Base-by-base conservation (phyloP, 768 basidiomycete genomes). In the Termitomyces sp. region DNA sequence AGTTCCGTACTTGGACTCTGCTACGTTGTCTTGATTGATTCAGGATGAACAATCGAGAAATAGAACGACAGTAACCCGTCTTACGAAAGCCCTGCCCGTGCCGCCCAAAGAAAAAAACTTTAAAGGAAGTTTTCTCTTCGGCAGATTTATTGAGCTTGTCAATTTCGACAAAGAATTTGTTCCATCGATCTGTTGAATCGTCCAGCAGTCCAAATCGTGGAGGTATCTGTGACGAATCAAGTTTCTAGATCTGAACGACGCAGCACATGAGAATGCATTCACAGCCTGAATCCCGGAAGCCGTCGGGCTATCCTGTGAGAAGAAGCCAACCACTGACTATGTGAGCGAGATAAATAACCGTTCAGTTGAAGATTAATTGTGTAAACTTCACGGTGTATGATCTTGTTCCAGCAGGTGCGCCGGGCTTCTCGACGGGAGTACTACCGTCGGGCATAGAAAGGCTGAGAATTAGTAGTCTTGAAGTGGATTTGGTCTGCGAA, bases 71-170 rank as follows among this genome's bases (percentile, higher is more conserved):
- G 12, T n/a, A 15, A 16, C 51, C 73, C 86, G 26, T 26, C 26
- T 62, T 69, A 90, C 88, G 89, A 65, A 76, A 80, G 56, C 88
- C 90, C 70, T 91, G 75, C 0, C 90, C 90, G 59, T 92, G 90
- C 62, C 90, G 74, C 3, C 80, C 82, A 2, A 90, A 69, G 60
- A 86, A 81, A 55, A 91, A 72, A 16, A 88, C 72, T 62, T 90
- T 92, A 72, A 84, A 86, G 10, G 70, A 70, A 28, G 72, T 72
- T 1, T 71, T 71, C 0, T 62, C 50, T 3, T 68, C 67, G 1
- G 80, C 75, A 3, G 63, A 60, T 1, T 63, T 59, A 58, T 88
- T 86, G 57, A 90, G 68, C 20, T 68, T 60, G 5, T 67, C 60
- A 18, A 91, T 67, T 4, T 72, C 61, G 1, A 61, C 46, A 28